These are phyloP conservation scores for Clavispora asparagi DNA, from an alignment of 805 yeast species.

Conservation along the genomic window DNA sequence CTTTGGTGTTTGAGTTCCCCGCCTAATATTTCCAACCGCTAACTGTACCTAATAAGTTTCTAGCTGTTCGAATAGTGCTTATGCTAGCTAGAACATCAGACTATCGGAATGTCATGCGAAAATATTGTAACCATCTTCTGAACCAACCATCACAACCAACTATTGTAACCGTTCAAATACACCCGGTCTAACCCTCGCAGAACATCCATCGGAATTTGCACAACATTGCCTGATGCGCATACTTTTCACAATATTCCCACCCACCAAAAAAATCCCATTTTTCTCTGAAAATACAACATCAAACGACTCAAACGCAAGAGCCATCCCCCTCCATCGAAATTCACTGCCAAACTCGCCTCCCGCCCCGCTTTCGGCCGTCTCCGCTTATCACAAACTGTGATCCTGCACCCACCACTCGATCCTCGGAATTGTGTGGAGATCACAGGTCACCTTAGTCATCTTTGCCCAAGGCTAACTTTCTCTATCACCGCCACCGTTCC, in stretches of 20 bases:
- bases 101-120: too few relatives aligned
- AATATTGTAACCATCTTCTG: too few relatives aligned
- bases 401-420: background rate
- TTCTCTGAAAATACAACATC: background rate
- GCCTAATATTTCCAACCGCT: too few relatives aligned
- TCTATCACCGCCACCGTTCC: too few relatives aligned
- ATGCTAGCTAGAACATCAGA: background rate
- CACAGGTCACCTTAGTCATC: background rate
- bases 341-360: background rate
- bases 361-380: background rate
- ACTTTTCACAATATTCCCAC: background rate
- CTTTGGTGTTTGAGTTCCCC: too few relatives aligned
- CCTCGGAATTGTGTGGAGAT: background rate
- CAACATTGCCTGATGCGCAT: background rate
- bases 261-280: background rate
- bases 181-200: too few relatives aligned
- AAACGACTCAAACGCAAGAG: too few relatives aligned
- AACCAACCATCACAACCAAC: too few relatives aligned
- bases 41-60: too few relatives aligned
- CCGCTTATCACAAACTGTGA: background rate
- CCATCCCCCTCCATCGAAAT: too few relatives aligned
- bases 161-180: too few relatives aligned
- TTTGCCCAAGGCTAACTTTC: background rate
- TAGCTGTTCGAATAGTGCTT: background rate
- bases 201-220: background rate